phyloP scores from a whole-genome alignment of 306 rosid genomes.

The Citrullus mucosospermus region DNA sequence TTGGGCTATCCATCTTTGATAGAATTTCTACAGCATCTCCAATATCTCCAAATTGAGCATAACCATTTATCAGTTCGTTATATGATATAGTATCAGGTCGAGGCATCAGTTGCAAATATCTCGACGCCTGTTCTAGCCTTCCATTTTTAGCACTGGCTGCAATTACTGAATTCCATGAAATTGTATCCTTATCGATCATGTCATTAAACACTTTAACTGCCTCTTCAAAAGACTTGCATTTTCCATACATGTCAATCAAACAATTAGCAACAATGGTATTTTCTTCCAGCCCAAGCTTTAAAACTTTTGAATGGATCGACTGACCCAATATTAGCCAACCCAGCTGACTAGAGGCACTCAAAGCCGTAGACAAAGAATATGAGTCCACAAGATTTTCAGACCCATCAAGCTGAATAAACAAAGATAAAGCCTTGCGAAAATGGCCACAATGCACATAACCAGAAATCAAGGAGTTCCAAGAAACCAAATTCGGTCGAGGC shows the following conservation, averaged over 20 bases:
- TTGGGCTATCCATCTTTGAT: constrained; percentile 37
- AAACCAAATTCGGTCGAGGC: constrained; percentile 34
- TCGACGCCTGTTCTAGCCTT: constrained; percentile 28
- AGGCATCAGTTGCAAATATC: constrained; percentile 39
- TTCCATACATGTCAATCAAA: constrained; percentile 71
- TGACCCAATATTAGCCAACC: constrained; percentile 30
- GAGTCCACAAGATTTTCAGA: constrained; percentile 30
- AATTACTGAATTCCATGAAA: constrained; percentile 67
- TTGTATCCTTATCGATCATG: constrained; percentile 26
- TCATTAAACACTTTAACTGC: constrained; percentile 22
- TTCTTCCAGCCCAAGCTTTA: constrained; percentile 31
- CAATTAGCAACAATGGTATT: constrained; percentile 41
- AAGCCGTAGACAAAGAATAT: constrained; percentile 39
- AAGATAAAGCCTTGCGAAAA: constrained; percentile 27
- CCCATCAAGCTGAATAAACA: constrained; percentile 26
- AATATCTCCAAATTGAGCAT: constrained; percentile 40
- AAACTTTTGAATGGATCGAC: constrained; percentile 40
- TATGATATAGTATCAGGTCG: constrained; percentile 42
- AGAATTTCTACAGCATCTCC: constrained; percentile 40
- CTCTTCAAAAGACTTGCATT: constrained; percentile 38
- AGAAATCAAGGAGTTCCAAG: constrained; percentile 61
- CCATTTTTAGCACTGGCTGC: constrained; percentile 47
- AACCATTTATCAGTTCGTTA: constrained; percentile 54
- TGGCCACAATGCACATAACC: constrained; percentile 40
- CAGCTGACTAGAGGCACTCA: constrained; percentile 41